Evolutionary conservation across 768 basidiomycete species (phyloP), one percentile per base, ranked within the genome.

Genomic region (Lentinula raphanica): DNA sequence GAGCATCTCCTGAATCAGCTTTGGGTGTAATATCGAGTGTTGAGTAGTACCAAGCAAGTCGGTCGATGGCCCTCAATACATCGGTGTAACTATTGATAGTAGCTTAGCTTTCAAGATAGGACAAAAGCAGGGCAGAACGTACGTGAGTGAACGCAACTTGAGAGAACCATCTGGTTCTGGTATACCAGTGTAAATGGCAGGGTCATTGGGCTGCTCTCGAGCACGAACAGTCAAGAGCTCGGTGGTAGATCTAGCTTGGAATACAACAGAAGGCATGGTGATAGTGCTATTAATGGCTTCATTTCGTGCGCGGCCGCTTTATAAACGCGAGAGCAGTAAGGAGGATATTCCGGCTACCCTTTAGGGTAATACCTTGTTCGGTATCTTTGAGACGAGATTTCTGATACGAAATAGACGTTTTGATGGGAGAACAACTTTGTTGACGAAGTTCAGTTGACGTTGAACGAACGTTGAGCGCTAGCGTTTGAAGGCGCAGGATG

Each of bases 11-110:
- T 9, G 64, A 44, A 2, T 60, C 40, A 3, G 51, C 58, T 12
- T 59, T 48, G 2, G 71, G 69, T 19, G 58, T 50, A 15, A 73
- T 64, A 21, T 60, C 63, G 5, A 71, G 65, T 5, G 56, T 35
- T 6, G 64, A 56, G 61, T 72, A 72, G 54, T 71, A 60, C 62
- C 65, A 66, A 49, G 67, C 69, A 8, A 72, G 65, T 23, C 71
- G 65, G 56, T 69, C 68, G 8, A 70, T 66, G 12, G 66, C 65
- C 29, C 58, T 63, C 59, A 64, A 59, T 5, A 63, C 56, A 48
- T 67, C 57, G 1, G 54, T 48, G 45, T 54, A 65, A 5, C 64
- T 67, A 32, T 9, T 11, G 35, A 23, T n/a, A 49, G n/a, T 2
- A 25, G 1, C 5, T 17, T 7, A 23, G 42, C 5, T 44, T 9